Evolutionary conservation across 1,284 basidiomycete genomes (phyloP), one percentile per base, ranked within the genome.

Genomic region (Ganoderma lingzhi): DNA sequence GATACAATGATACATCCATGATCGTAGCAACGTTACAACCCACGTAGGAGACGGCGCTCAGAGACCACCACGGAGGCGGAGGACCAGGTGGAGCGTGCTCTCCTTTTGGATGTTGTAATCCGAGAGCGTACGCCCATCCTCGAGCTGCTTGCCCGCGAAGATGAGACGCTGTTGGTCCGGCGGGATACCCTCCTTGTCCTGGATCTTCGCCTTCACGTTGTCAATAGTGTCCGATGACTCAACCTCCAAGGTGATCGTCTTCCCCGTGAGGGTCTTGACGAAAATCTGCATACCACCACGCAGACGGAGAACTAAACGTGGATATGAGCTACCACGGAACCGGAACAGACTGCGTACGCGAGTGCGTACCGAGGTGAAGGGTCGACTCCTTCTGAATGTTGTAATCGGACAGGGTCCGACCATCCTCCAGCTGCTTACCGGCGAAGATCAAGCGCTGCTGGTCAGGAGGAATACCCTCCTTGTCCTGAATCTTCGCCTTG

Each of bases 401-500:
- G 74, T 78, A 78, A 65, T 78, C 77, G 8, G 78, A 78, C 3
- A 92, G 83, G 1, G 91, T 93, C 28, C 90, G 90, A 14, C 91
- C 91, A 67, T 92, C 91, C 76, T 92, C 91, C 39, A 93, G 81
- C 81, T 94, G 93, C 83, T 94, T 94, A 32, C 93, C 93, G 48
- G 93, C 93, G 71, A 95, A 95, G 79, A 95, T 95, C n/a, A 94
- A 83, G 53, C 93, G 90, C 77, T 94, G 93, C 79, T 94, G 92
- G 76, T 94, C 93, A 14, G 93, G 92, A 23, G 92, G 93, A 55
- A 94, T 94, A 0, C 93, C 92, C 70, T 85, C 85, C 80, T 86
- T 86, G 75, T 86, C 85, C 75, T 86, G 85, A 37, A 86, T 86
- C 82, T 86, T 86, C 35, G 84, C 84, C 79, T 86, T 86, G 61